phyloP scores from a whole-genome alignment of 2,329 filamentous ascomycete species.

The Chaetomiaceae sp. region DNA sequence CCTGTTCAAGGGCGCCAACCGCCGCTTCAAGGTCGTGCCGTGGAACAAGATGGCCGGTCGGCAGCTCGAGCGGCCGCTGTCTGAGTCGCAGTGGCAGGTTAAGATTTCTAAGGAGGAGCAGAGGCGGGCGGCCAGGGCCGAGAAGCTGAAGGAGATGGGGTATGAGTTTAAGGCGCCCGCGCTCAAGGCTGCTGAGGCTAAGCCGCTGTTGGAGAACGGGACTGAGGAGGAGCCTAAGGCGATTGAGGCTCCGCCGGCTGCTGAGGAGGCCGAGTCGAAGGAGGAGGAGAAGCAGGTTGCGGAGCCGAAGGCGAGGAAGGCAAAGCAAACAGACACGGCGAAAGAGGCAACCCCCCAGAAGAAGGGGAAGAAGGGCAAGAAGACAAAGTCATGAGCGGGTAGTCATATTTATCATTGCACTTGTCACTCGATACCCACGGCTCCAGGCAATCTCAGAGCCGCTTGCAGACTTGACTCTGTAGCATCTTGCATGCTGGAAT shows the following conservation, averaged over 20 bases:
- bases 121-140: slow-evolving; percentile 62
- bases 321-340: slow-evolving; percentile 37
- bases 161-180: slow-evolving; percentile 77
- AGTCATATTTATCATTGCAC: slow-evolving; percentile 3
- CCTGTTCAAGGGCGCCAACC: slow-evolving; percentile 86
- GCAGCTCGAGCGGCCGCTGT: slow-evolving; percentile 66
- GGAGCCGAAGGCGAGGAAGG: slow-evolving; percentile 25
- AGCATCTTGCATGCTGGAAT: slow-evolving; percentile 31
- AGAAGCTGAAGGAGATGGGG: slow-evolving; percentile 72
- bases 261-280: slow-evolving; percentile 15
- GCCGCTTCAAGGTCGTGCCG: slow-evolving; percentile 82
- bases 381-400: slow-evolving; percentile 29
- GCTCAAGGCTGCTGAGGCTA: slow-evolving; percentile 52
- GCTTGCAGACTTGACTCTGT: neutral
- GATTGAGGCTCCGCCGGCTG: slow-evolving; percentile 33
- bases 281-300: slow-evolving; percentile 28
- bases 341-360: slow-evolving; percentile 27
- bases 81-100: slow-evolving; percentile 73
- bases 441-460: neutral
- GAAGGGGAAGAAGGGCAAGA: slow-evolving; percentile 34
- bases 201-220: slow-evolving; percentile 35
- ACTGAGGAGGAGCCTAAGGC: slow-evolving; percentile 35
- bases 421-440: slow-evolving; percentile 16
- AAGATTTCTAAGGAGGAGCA: slow-evolving; percentile 69
- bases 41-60: slow-evolving; percentile 81